phyloP scores from a whole-genome alignment of 208 protist species.

The Plasmodiophora brassicae region DNA sequence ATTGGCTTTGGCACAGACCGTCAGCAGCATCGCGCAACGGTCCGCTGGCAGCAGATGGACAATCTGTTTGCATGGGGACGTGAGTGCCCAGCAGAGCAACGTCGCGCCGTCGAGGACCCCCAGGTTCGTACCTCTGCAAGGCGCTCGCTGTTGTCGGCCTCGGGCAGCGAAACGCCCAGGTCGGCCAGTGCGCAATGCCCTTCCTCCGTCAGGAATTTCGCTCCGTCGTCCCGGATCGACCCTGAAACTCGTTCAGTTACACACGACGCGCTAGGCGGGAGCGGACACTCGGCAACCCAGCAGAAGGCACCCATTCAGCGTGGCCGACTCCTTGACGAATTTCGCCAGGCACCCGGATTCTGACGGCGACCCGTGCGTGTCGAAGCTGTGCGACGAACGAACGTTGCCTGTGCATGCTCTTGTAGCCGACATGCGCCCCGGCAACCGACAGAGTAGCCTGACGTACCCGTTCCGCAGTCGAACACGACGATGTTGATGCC shows the following conservation, averaged over 20 bases:
- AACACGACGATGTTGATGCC: constrained; percentile 10
- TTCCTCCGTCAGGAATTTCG: constrained; percentile 12
- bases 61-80: neutral
- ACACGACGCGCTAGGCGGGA: neutral
- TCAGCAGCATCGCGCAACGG: neutral
- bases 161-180: neutral
- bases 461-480: neutral
- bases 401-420: neutral
- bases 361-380: constrained; percentile 3
- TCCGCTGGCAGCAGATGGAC: neutral
- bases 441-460: neutral
- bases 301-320: neutral
- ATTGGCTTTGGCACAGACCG: neutral
- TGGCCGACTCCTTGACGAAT: neutral
- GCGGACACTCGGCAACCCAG: neutral
- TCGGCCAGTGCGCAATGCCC: neutral
- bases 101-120: too few relatives aligned
- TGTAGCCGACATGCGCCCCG: neutral
- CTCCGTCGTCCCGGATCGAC: neutral
- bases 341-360: neutral
- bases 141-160: neutral
- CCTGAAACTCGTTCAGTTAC: neutral
- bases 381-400: neutral
- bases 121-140: neutral
- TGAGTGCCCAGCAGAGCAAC: neutral